Percentiles rank a stretch among this genome's conserved stretches.
Conservation (phyloP, 768 basidiomycete species). For the Pleurotus tuber-regium region DNA sequence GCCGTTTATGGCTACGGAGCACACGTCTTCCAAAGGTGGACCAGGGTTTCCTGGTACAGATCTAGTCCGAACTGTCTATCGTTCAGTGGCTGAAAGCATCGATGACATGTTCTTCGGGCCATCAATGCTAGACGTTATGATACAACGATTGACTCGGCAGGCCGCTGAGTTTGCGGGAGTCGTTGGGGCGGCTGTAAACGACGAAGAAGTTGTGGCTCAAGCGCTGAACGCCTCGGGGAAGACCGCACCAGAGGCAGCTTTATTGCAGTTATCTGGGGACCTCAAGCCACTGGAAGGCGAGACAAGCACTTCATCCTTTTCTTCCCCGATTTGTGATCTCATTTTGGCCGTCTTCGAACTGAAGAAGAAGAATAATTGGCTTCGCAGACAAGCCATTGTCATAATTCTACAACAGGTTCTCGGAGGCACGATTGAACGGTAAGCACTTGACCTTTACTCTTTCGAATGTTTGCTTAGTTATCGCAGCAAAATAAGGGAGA, state of each 20-base stretch:
- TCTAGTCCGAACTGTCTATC: constrained; percentile 85
- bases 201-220: constrained; percentile 83
- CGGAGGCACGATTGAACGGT: constrained; percentile 96
- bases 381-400: constrained; percentile 91
- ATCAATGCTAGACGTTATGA: constrained; percentile 94
- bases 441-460: constrained; percentile 19
- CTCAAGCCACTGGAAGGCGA: constrained; percentile 84
- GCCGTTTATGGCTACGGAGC: constrained; percentile 68
- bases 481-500: constrained; percentile 83
- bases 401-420: constrained; percentile 95
- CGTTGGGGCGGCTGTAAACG: constrained; percentile 71
- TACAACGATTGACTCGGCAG: constrained; percentile 85
- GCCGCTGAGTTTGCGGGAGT: constrained; percentile 88
- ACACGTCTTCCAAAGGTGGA: constrained; percentile 34
- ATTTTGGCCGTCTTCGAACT: constrained; percentile 93
- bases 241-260: constrained; percentile 59
- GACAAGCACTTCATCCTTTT: constrained; percentile 85
- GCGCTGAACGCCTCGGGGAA: constrained; percentile 73
- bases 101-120: constrained; percentile 98
- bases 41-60: constrained; percentile 63
- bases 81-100: constrained; percentile 89
- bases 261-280: constrained; percentile 74
- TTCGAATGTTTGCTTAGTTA: constrained; percentile 8
- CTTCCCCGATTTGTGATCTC: constrained; percentile 91
- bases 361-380: constrained; percentile 95